Evolutionary conservation across 176 grass and related monocot genomes (phyloP).

Genomic region (Typha latifolia): DNA sequence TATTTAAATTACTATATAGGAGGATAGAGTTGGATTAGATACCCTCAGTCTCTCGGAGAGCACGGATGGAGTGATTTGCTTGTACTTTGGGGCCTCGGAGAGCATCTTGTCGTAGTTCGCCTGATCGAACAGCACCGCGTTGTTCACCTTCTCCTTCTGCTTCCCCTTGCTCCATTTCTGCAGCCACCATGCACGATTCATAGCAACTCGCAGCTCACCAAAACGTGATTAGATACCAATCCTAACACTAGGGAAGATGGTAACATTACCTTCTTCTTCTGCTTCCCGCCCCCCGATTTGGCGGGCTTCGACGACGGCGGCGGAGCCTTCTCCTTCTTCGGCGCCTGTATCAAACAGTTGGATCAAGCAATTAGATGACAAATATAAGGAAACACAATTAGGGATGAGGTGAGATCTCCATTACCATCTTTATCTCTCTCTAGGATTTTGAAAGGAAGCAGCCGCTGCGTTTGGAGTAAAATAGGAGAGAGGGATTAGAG

Average conservation of each 20-base stretch:
- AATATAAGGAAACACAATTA: no score
- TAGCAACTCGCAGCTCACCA: background rate
- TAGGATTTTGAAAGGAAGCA: no score
- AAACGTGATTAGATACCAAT: background rate
- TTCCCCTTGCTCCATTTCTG: conserved; percentile 33
- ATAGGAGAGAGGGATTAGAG: no score
- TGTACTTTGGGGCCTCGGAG: conserved; percentile 23
- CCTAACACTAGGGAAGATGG: background rate
- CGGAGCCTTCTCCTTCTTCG: conserved; percentile 27
- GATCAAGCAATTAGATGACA: no score
- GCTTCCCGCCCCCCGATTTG: conserved; percentile 28
- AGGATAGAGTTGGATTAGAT: background rate
- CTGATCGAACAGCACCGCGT: conserved; percentile 25
- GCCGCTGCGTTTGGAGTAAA: no score
- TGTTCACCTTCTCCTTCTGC: conserved; percentile 34
- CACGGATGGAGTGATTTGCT: conserved; percentile 27
- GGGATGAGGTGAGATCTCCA: no score
- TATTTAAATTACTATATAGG: background rate
- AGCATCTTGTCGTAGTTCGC: conserved; percentile 27
- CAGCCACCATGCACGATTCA: background rate
- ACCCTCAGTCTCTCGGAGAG: conserved; percentile 22
- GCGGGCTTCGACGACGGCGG: conserved; percentile 23
- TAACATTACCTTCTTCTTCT: conserved; percentile 22
- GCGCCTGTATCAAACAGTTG: conserved; percentile 3
- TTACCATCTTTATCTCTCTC: no score